Base-by-base conservation (phyloP, 306 rosid species). In the Vigna unguiculata region DNA sequence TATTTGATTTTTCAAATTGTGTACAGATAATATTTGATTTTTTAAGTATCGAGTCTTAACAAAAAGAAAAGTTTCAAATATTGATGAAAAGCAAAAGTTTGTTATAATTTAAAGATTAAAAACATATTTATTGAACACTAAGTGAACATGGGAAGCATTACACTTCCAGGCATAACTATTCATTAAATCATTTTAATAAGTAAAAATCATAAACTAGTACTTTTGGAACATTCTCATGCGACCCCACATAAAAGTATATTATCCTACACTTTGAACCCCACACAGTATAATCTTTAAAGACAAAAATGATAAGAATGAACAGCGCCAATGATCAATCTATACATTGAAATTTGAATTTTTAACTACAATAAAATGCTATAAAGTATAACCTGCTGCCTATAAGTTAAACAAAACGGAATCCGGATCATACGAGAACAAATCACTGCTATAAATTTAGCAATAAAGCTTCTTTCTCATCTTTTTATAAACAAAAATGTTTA, bases 401-500 rank as follows among this genome's bases (percentile, higher is more conserved):
- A 40, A 36, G 17, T 16, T 19, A 34, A 20, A 63, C 14, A 69
- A 7, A 38, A 71, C 64, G 60, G 61, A 83, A 83, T 54, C 41
- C 81, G 19, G 7, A 47, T 75, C 69, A 63, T 30, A 12, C 6
- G 0, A 59, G 81, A 60, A 69, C 71, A 61, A 61, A 36, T 64
- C 47, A 41, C 30, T 24, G 34, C n/a, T 69, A 62, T 54, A 69
- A 62, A 71, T 48, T 80, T 63, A 75, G 47, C 46, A 63, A 62
- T 40, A 75, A 80, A 80, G 77, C 43, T 65, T 36, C 74, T 61
- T 80, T 71, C 80, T 38, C 77, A 76, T 76, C 74, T 80, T 80
- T 80, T 78, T 53, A 55, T 71, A 54, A 79, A 69, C 83, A 79
- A 76, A 28, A 65, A 63, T 41, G 46, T 75, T 63, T 80, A 70